Conservation (phyloP, 2,329 filamentous ascomycete genomes). For the Cytospora piceae region DNA sequence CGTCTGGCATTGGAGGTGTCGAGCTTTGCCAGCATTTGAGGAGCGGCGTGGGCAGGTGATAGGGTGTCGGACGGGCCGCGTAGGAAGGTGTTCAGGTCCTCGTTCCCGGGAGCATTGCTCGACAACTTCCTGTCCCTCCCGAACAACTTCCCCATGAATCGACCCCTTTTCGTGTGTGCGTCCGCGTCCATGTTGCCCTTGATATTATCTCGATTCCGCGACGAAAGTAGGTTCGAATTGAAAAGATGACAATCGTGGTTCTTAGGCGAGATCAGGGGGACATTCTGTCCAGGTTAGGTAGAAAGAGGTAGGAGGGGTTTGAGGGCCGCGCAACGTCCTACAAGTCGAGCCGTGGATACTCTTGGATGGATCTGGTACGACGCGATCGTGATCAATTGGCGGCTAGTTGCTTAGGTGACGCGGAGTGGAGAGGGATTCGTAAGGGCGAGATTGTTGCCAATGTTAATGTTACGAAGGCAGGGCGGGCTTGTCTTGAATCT, state of each 20-base stretch:
- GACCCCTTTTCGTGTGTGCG: slow-evolving; percentile 47
- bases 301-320: not conserved
- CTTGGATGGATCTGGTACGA: slow-evolving; percentile 22
- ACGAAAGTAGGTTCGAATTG: not conserved
- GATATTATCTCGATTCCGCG: slow-evolving; percentile 5
- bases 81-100: slow-evolving; percentile 63
- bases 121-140: slow-evolving; percentile 45
- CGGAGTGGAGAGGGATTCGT: not conserved
- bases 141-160: slow-evolving; percentile 68
- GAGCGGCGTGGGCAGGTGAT: slow-evolving; percentile 49
- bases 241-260: slow-evolving; percentile 26
- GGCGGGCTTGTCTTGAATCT: slow-evolving; percentile 10
- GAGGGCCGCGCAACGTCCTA: not conserved
- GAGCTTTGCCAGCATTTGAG: slow-evolving; percentile 54
- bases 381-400: slow-evolving; percentile 27
- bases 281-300: slow-evolving; percentile 19
- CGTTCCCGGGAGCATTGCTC: slow-evolving; percentile 47
- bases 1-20: slow-evolving; percentile 59
- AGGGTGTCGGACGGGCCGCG: slow-evolving; percentile 59
- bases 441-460: slow-evolving; percentile 1
- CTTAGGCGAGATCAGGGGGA: slow-evolving; percentile 21
- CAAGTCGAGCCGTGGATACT: not conserved
- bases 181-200: slow-evolving; percentile 27
- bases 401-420: slow-evolving; percentile 1
- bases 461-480: slow-evolving; percentile 1